Base-by-base conservation (phyloP, 2,329 filamentous ascomycete genomes). In the Diaporthe velutina region DNA sequence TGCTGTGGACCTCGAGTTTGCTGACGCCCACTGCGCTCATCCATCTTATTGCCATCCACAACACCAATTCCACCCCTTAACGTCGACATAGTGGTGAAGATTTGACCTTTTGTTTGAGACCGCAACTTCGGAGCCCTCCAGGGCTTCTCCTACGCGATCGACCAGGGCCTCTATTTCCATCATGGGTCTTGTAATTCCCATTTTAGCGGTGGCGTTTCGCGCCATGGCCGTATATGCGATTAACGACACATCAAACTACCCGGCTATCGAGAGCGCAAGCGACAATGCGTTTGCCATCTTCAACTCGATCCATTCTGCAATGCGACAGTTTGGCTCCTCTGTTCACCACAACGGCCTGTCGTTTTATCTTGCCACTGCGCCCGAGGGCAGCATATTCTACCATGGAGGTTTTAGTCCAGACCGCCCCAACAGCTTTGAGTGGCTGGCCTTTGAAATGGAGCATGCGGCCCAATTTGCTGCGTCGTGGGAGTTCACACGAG, bases 281-380 rank as follows among this genome's bases (percentile, higher is more conserved):
- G 40, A 68, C 2, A 70, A 74, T 42, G 74, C 73, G 9, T 76
- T 74, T 28, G 30, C 72, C 17, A n/a, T 76, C 57, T 76, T 76
- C 67, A 76, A 76, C 67, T 74, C 74, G 4, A 61, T 76, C 35
- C 74, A 76, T 30, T 67, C 72, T 42, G 74, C 74, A 8, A 70
- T 76, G 67, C 67, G 74, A 15, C 74, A 92, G 83, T 93, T 89
- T 88, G 90, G 89, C 3, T 90, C 89, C 0, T 90, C 89, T 0
- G 79, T 92, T 1, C 86, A 91, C 75, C 90, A 92, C 79, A 93
- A 93, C 79, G 91, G 91, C 75, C 90, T 92, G 86, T 90, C 88
- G 0, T 86, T 90, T 75, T 92, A 92, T 79, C 81, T 90, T 0
- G 90, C 88, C 8, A 86, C 83, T 0, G 86, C 92, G 0, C 90